Conservation (phyloP, 345 rosid species). For the Aegle marmelos region DNA sequence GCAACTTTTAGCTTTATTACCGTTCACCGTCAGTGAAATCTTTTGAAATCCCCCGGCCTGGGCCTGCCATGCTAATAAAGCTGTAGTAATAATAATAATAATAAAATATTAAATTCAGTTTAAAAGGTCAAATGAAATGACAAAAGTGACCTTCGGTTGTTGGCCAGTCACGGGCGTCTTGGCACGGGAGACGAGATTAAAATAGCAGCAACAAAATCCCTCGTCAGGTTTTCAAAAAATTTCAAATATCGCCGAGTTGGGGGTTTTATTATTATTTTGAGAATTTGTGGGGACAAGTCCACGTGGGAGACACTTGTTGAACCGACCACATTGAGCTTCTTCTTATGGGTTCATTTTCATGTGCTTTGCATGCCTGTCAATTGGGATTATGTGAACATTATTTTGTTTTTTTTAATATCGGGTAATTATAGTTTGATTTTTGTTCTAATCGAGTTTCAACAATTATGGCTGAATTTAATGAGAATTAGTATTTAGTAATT, state of each 20-base stretch:
- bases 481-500: neutral
- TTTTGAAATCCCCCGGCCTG: constrained; percentile 2
- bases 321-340: neutral
- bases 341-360: neutral
- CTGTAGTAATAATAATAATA: neutral
- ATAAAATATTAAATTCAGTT: neutral
- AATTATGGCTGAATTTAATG: no score
- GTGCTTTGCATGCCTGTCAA: neutral
- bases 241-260: neutral
- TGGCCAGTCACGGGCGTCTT: constrained; percentile 9
- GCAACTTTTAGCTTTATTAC: neutral
- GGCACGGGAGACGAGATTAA: constrained; percentile 20
- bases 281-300: neutral
- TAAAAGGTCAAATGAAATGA: neutral
- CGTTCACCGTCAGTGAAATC: neutral
- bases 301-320: constrained; percentile 8
- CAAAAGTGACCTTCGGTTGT: neutral
- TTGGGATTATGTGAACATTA: neutral
- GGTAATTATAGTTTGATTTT: no score
- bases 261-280: neutral
- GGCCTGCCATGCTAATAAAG: constrained; percentile 10
- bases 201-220: constrained; percentile 4
- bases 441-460: no score
- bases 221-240: constrained; percentile 12
- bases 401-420: no score